Percentiles rank a stretch among this genome's conserved stretches.
These are phyloP conservation scores for Monosporascus cannonballus DNA, from an alignment of 2,329 filamentous ascomycete genomes.

Conservation along the genomic window DNA sequence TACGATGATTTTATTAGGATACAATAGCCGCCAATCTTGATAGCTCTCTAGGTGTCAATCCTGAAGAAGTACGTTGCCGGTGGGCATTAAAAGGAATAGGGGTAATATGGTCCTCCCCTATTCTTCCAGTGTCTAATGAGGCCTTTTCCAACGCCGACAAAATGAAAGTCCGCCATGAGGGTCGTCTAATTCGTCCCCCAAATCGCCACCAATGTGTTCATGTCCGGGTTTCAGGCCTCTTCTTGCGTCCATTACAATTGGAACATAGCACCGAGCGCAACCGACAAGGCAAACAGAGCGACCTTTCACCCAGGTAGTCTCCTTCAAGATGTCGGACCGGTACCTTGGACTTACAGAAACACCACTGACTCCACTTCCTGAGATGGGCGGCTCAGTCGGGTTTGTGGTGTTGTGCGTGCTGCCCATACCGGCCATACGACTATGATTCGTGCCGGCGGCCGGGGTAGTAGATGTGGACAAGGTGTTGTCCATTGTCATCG, in stretches of 20 bases:
- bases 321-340: not conserved
- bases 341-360: constrained; percentile 18
- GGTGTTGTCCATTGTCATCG: constrained; percentile 6
- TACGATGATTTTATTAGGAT: too few relatives aligned
- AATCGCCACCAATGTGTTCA: not conserved
- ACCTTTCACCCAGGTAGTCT: constrained; percentile 13
- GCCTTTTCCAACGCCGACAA: too few relatives aligned
- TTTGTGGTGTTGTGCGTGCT: constrained; percentile 12
- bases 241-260: constrained; percentile 10
- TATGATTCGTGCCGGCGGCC: not conserved
- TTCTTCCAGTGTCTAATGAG: too few relatives aligned
- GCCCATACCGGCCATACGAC: constrained; percentile 8
- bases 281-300: constrained; percentile 16
- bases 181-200: not conserved
- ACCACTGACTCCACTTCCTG: constrained; percentile 10
- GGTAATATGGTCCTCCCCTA: too few relatives aligned
- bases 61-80: too few relatives aligned
- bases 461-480: constrained; percentile 6
- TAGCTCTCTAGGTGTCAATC: too few relatives aligned
- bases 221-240: not conserved
- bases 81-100: too few relatives aligned
- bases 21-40: too few relatives aligned
- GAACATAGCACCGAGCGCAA: constrained; percentile 13
- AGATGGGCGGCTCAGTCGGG: constrained; percentile 10
- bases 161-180: too few relatives aligned